Percentiles rank a stretch among this genome's conserved stretches.
phyloP scores from a whole-genome alignment of 2,329 filamentous ascomycete genomes.

The Pseudogymnoascus sp. region DNA sequence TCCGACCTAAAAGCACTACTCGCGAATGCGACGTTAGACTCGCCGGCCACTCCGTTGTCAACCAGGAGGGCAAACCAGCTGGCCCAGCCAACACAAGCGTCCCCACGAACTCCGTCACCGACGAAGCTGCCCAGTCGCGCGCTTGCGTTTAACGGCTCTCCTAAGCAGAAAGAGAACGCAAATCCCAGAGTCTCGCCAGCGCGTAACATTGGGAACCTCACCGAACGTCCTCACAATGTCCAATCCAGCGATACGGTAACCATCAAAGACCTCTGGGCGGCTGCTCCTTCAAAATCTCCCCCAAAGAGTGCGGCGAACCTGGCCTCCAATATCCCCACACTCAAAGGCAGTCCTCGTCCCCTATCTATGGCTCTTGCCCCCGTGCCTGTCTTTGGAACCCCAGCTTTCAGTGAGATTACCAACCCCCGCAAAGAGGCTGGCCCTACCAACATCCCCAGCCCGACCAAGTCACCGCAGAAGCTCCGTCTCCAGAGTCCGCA shows the following conservation, averaged over 20 bases:
- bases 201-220: slow-evolving; percentile 24
- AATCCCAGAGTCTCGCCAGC: slow-evolving; percentile 13
- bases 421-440: background rate
- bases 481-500: slow-evolving; percentile 64
- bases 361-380: background rate
- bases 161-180: slow-evolving; percentile 25
- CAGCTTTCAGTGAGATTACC: background rate
- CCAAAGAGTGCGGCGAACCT: slow-evolving; percentile 21
- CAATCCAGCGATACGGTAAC: slow-evolving; percentile 23
- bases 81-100: slow-evolving; percentile 23
- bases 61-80: slow-evolving; percentile 10
- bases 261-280: slow-evolving; percentile 26
- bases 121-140: slow-evolving; percentile 17
- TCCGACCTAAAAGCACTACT: slow-evolving; percentile 74
- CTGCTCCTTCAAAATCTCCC: slow-evolving; percentile 19
- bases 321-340: slow-evolving; percentile 28
- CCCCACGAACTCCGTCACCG: slow-evolving; percentile 28
- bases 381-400: background rate
- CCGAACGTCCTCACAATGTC: slow-evolving; percentile 26
- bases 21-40: slow-evolving; percentile 47
- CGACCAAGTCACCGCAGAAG: slow-evolving; percentile 29
- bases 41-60: slow-evolving; percentile 32
- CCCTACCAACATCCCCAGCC: background rate
- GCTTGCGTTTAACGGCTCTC: slow-evolving; percentile 18
- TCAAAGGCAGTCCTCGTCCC: slow-evolving; percentile 19